Base-by-base conservation (phyloP, 257 asterid genomes). In the Solanum pennellii region DNA sequence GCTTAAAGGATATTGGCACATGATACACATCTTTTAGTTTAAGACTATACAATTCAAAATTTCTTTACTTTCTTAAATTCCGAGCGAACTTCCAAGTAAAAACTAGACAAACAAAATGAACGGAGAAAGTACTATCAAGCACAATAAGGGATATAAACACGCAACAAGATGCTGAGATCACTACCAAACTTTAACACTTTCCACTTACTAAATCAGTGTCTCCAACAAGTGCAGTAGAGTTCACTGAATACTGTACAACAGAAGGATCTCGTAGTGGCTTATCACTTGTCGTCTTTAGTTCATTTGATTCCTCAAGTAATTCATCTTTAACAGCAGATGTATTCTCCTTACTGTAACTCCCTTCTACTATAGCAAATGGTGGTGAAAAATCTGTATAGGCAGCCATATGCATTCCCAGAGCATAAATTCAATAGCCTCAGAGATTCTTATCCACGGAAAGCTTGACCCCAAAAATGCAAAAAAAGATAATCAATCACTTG, bases 231-330 rank as follows among this genome's bases (percentile, higher is more conserved):
- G 95, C 88, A 49, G 91, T 84, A 23, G 94, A 76, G 92, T 91
- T 87, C 80, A 91, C 91, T 15, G 94, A 92, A 84, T 92, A 96
- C 44, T 92, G 91, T 76, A 88, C 92, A 27, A 91, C 90, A 3
- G 97, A 91, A 7, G 93, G 87, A 89, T 94, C 95, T 82, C 93
- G 89, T 7, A 94, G 96, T 10, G 93, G 98, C 82, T 90, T 95
- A 69, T 94, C 91, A 73, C 12, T 89, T 0, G 87, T 80, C 65
- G 86, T 93, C 91, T 91, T 94, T 87, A 80, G 68, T 35, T 92
- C 93, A 25, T 91, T 88, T 1, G 94, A 88, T 71, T 86, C 90
- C 68, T 92, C 96, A 14, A 89, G 83, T 18, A 77, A 45, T 77
- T 92, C 95, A 77, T 90, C 95, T 62, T 89, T 90, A 71, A 62